Evolutionary conservation across 352 stramenopile species (phyloP).

Genomic region (Pythium plurisporium): DNA sequence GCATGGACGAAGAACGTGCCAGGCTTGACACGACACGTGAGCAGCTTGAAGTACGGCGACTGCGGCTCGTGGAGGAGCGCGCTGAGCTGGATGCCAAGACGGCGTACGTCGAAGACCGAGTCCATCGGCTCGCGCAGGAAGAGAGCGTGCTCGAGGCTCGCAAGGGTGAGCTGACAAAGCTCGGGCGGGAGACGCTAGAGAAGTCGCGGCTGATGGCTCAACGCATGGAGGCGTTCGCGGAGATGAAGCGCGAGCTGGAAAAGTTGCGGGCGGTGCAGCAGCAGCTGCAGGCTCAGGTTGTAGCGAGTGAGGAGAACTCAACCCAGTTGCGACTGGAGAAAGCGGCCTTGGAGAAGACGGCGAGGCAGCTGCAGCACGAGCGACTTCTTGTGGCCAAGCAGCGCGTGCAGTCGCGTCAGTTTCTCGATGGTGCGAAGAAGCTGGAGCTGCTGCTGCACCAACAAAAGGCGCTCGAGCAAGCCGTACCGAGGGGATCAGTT

Average conservation of each 20-base stretch:
- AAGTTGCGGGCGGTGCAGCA: conserved; percentile 37
- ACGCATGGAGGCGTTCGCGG: conserved; percentile 29
- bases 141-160: conserved; percentile 42
- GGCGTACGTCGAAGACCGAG: conserved; percentile 48
- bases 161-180: conserved; percentile 45
- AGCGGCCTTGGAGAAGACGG: conserved; percentile 43
- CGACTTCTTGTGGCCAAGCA: conserved; percentile 64
- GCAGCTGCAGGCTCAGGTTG: conserved; percentile 24
- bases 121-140: conserved; percentile 40
- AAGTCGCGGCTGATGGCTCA: conserved; percentile 43
- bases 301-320: conserved; percentile 30
- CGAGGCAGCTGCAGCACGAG: conserved; percentile 62
- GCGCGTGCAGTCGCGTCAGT: conserved; percentile 68
- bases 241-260: conserved; percentile 36
- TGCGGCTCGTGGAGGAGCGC: conserved; percentile 60
- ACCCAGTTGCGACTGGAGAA: conserved; percentile 41
- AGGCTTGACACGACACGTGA: conserved; percentile 50
- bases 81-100: conserved; percentile 42
- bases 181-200: conserved; percentile 66
- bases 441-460: conserved; percentile 58
- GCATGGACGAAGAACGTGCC: conserved; percentile 68
- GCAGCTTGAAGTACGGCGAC: conserved; percentile 49
- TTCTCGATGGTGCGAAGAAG: conserved; percentile 63
- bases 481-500: too few relatives aligned
- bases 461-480: conserved; percentile 31